phyloP scores from a whole-genome alignment of 352 stramenopile genomes.

The Aphanomyces astaci region DNA sequence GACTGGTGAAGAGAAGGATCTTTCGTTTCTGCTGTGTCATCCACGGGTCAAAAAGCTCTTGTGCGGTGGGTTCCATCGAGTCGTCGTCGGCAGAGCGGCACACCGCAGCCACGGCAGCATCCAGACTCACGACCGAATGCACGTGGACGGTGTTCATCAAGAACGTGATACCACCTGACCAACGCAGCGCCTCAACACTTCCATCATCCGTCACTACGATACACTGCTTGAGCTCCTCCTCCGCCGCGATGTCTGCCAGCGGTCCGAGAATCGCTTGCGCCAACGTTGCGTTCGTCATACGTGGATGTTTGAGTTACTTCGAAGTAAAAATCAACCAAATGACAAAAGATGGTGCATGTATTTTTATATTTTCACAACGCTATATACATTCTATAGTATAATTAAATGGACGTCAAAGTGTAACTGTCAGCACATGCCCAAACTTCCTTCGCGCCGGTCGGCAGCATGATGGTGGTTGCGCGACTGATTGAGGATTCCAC shows the following conservation, averaged over 20 bases:
- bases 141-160: constrained; percentile 55
- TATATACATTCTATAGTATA: neutral
- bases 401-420: too few relatives aligned
- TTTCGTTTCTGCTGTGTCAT: constrained; percentile 2
- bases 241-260: constrained; percentile 22
- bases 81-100: constrained; percentile 18
- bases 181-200: constrained; percentile 55
- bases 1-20: neutral
- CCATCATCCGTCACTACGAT: constrained; percentile 46
- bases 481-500: too few relatives aligned
- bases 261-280: neutral
- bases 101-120: constrained; percentile 31
- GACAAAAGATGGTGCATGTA: neutral
- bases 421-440: too few relatives aligned
- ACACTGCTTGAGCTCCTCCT: constrained; percentile 43
- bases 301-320: too few relatives aligned
- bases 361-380: neutral
- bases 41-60: neutral
- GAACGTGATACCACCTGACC: constrained; percentile 53
- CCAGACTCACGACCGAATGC: constrained; percentile 36
- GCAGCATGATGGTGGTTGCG: too few relatives aligned
- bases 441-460: too few relatives aligned
- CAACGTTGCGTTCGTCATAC: neutral
- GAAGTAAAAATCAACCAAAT: too few relatives aligned
- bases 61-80: constrained; percentile 25